Conservation (phyloP, 2,329 filamentous ascomycete genomes). For the Fusarium incarnatum region DNA sequence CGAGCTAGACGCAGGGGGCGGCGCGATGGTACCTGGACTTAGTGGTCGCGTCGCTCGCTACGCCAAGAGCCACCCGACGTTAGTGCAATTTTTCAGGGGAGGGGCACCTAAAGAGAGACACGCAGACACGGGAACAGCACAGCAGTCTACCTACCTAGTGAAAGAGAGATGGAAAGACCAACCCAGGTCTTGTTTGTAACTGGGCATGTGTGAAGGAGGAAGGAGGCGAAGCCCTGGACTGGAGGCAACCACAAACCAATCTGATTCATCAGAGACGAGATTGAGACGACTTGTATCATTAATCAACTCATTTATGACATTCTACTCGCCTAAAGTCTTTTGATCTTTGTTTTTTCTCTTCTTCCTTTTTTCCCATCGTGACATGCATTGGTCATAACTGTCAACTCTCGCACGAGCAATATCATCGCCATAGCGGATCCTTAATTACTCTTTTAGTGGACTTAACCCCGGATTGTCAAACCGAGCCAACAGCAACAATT, state of each 20-base stretch:
- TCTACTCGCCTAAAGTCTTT: neutral
- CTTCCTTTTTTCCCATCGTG: neutral
- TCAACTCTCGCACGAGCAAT: conserved; percentile 5
- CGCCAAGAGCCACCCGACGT: conserved; percentile 29
- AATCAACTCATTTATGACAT: conserved; percentile 2
- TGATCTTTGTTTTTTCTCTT: neutral
- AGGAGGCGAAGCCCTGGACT: conserved; percentile 30
- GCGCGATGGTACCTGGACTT: conserved; percentile 38
- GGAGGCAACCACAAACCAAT: conserved; percentile 4
- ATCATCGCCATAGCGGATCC: conserved; percentile 38
- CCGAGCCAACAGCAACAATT: conserved; percentile 41
- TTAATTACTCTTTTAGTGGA: conserved; percentile 38
- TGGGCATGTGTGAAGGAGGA: conserved; percentile 8
- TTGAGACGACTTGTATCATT: neutral
- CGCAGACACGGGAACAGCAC: conserved; percentile 24
- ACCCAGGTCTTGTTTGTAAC: conserved; percentile 1
- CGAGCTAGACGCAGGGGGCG: conserved; percentile 18
- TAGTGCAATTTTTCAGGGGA: conserved; percentile 30
- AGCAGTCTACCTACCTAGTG: neutral
- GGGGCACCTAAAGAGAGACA: conserved; percentile 11
- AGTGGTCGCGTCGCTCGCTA: conserved; percentile 34
- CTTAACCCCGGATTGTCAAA: conserved; percentile 46
- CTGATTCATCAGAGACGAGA: conserved; percentile 5
- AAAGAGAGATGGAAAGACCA: neutral
- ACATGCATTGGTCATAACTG: conserved; percentile 1